Base-by-base conservation (phyloP, 202 grass and related monocot species). In the Saccharum hybrid region DNA sequence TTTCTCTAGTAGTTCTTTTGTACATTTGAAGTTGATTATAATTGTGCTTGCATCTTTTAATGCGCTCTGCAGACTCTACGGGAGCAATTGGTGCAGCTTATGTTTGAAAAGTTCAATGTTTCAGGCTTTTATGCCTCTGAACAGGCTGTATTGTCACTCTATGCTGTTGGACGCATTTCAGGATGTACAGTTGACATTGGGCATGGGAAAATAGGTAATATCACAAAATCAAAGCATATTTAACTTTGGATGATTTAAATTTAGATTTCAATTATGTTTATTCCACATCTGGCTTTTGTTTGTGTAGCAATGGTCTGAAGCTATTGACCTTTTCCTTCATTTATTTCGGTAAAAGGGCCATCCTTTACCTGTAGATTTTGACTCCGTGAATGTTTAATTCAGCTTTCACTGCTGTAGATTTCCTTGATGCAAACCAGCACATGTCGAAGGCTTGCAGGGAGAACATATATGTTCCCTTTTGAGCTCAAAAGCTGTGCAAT, bases 81-180 rank as follows among this genome's bases (percentile, higher is more conserved):
- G 80, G 97, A 99, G 78, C 91, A 99, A 78, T 60, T 96, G 69
- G 91, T 86, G 33, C 93, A 96, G 63, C 86, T 99, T 85, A 99
- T 99, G 97, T 99, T 99, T 72, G 97, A 99, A 79, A 96, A 91
- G 77, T 99, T 99, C 87, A 96, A 99, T 3, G 91, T 99, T 43
- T 99, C 97, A 81, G 97, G 97, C 19, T 99, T 99, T 92, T 99
- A 99, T 88, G 97, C 92, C 59, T 96, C 93, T 64, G 97, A 99
- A 88, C 93, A 99, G 68, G 97, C 91, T 69, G 97, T 99, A 63
- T 74, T 99, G 57, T 99, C 97, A 68, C 97, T 99, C 51, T 99
- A 99, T 90, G 93, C 97, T 72, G 90, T 99, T 81, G 97, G 97
- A 19, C 97, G 91, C 66, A 99, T 99, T 88, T 96, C 91, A 1